phyloP scores from a whole-genome alignment of 257 asterid genomes.

The Forsythia suspensa region DNA sequence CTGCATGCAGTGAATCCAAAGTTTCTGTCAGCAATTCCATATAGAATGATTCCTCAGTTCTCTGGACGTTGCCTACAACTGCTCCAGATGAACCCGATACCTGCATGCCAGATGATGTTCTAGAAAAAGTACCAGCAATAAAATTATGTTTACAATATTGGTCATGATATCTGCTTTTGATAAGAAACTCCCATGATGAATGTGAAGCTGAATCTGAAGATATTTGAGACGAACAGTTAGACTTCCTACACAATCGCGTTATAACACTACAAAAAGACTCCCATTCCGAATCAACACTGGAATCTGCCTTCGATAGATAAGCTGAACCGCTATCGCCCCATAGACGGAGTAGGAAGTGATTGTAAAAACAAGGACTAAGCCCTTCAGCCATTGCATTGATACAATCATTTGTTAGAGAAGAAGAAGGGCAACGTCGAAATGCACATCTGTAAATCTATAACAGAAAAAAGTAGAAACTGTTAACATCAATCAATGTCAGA shows the following conservation, averaged over 20 bases:
- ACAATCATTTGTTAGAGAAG: conserved; percentile 83
- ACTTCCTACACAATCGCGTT: conserved; percentile 43
- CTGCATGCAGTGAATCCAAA: conserved; percentile 83
- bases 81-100: conserved; percentile 39
- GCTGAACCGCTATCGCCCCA: conserved; percentile 67
- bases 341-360: conserved; percentile 66
- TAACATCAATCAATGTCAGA: conserved; percentile 24
- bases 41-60: conserved; percentile 38
- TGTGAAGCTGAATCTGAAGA: conserved; percentile 42
- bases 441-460: conserved; percentile 78
- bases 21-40: conserved; percentile 51
- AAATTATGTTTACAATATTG: conserved; percentile 48
- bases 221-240: conserved; percentile 30
- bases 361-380: conserved; percentile 60
- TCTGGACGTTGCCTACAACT: conserved; percentile 27
- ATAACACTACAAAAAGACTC: conserved; percentile 65
- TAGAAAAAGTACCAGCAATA: conserved; percentile 45
- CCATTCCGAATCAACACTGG: conserved; percentile 79
- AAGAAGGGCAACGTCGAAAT: conserved; percentile 74
- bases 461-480: conserved; percentile 19
- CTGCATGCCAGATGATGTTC: conserved; percentile 36
- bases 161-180: conserved; percentile 68
- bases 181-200: conserved; percentile 92
- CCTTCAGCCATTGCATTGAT: conserved; percentile 83
- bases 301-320: conserved; percentile 48